Evolutionary conservation across 148 eudicot genomes (phyloP).

Genomic region (Camellia granthamiana): DNA sequence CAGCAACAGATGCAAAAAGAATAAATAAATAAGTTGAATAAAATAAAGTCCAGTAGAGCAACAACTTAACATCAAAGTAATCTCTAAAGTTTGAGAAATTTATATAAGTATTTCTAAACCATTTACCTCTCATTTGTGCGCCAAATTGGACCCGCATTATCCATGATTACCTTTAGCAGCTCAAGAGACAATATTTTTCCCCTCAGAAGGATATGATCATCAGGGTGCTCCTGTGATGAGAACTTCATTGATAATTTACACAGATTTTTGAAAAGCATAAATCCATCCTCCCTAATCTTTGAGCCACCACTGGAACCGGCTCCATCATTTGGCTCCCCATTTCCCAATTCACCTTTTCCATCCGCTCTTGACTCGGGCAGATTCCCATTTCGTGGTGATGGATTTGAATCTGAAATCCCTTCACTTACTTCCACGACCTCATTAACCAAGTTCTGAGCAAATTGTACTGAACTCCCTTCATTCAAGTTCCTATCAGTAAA

Average conservation of each 20-base stretch:
- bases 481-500: conserved; percentile 83
- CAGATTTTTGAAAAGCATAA: conserved; percentile 76
- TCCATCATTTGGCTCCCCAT: conserved; percentile 20
- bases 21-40: not conserved
- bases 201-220: conserved; percentile 87
- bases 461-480: conserved; percentile 80
- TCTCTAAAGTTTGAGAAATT: not conserved
- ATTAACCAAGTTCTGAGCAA: conserved; percentile 67
- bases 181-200: conserved; percentile 92
- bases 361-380: conserved; percentile 14
- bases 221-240: conserved; percentile 75
- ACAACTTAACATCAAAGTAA: not conserved
- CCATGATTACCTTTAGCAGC: conserved; percentile 85
- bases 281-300: conserved; percentile 79
- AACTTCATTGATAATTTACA: conserved; percentile 97
- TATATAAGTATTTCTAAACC: not conserved
- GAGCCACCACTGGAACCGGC: conserved; percentile 38
- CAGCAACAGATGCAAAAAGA: not conserved
- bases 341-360: conserved; percentile 23
- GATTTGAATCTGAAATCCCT: conserved; percentile 26
- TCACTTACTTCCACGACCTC: conserved; percentile 66
- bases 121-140: conserved; percentile 82
- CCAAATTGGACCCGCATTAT: conserved; percentile 78
- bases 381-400: conserved; percentile 17
- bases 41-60: not conserved